Percentiles rank a stretch among this genome's conserved stretches.
phyloP scores from a whole-genome alignment of 306 rosid species.

The Echinosophora koreensis region DNA sequence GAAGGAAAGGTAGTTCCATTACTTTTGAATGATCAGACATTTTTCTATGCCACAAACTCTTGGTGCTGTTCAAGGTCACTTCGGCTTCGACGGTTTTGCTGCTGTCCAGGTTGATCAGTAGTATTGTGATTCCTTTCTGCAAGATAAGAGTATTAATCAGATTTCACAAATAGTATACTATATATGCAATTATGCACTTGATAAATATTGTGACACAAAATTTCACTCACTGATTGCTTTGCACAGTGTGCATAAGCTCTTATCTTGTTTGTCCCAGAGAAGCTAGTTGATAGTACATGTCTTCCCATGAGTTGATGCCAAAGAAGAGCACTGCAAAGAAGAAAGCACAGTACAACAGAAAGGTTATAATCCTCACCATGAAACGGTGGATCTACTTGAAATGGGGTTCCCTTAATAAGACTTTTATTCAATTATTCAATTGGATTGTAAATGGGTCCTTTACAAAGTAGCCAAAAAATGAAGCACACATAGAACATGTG shows the following conservation, averaged over 20 bases:
- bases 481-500: conserved; percentile 12
- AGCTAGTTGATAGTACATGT: conserved; percentile 66
- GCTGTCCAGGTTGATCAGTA: conserved; percentile 76
- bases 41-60: conserved; percentile 50
- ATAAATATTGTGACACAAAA: conserved; percentile 11
- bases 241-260: conserved; percentile 94
- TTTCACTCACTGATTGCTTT: conserved; percentile 75
- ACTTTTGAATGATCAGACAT: conserved; percentile 20
- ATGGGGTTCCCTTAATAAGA: neutral
- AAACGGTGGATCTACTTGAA: conserved; percentile 25
- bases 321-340: conserved; percentile 80
- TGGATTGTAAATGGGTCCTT: conserved; percentile 16
- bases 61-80: conserved; percentile 45
- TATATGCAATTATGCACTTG: neutral
- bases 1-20: conserved; percentile 35
- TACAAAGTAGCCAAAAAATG: conserved; percentile 16
- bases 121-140: conserved; percentile 83
- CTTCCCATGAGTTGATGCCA: conserved; percentile 96
- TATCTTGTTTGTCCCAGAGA: conserved; percentile 67
- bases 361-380: neutral
- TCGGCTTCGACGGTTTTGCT: conserved; percentile 53
- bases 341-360: conserved; percentile 16
- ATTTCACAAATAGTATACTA: neutral
- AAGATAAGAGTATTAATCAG: conserved; percentile 42
- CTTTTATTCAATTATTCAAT: neutral